A percentile compares a stretch with the other conserved stretches of the same genome.
These are phyloP conservation scores for Diaporthe citrichinensis DNA, from an alignment of 2,329 filamentous ascomycete genomes.

Conservation along the genomic window DNA sequence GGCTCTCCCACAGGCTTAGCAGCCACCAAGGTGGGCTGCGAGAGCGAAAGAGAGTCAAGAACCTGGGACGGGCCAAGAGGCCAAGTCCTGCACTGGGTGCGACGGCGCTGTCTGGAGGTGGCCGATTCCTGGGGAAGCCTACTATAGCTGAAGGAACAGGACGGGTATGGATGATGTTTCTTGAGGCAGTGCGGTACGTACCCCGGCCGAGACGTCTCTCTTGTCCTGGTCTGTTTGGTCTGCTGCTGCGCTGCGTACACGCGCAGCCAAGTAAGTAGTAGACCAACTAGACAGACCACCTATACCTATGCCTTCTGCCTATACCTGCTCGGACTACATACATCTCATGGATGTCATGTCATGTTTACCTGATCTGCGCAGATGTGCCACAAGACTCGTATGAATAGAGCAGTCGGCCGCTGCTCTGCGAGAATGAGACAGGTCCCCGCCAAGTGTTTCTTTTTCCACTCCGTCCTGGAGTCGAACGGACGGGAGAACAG, in stretches of 20 bases:
- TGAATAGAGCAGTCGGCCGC: constrained; percentile 29
- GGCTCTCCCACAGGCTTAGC: constrained; percentile 29
- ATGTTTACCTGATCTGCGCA: constrained; percentile 29
- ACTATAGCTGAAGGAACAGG: constrained; percentile 16
- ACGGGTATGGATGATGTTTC: constrained; percentile 18
- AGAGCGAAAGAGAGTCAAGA: constrained; percentile 27
- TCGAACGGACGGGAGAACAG: constrained; percentile 15
- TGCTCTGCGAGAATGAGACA: constrained; percentile 22
- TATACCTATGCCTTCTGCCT: neutral
- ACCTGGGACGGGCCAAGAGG: constrained; percentile 37
- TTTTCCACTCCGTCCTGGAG: constrained; percentile 2
- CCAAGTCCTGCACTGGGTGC: constrained; percentile 38
- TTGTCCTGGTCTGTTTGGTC: neutral
- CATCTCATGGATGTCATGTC: constrained; percentile 22
- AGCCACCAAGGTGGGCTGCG: constrained; percentile 13
- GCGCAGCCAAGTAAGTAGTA: neutral
- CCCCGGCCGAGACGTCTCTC: neutral
- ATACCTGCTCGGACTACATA: constrained; percentile 12
- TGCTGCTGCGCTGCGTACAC: neutral
- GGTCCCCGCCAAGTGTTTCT: constrained; percentile 28
- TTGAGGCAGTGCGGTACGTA: constrained; percentile 27
- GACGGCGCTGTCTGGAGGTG: constrained; percentile 26
- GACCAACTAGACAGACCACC: neutral
- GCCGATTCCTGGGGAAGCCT: constrained; percentile 30
- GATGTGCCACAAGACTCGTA: constrained; percentile 27